Base-by-base conservation (phyloP, 2,329 filamentous ascomycete species). In the Chaetomiaceae sp. region DNA sequence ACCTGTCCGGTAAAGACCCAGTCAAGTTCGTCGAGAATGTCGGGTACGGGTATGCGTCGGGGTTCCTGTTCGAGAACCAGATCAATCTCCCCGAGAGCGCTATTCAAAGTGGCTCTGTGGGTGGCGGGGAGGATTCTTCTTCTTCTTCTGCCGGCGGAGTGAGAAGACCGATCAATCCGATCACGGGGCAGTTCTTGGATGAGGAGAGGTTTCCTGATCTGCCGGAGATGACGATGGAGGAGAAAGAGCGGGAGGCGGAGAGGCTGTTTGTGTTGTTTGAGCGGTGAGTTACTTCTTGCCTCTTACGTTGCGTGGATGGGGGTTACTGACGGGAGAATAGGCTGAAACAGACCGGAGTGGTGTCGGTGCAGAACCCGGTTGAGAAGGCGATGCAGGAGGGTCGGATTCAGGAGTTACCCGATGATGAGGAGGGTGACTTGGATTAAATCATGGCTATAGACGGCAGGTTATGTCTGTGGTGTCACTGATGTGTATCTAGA, bases 201-300 rank as follows among this genome's bases (percentile, higher is more conserved):
- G 77, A 75, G 33, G 87, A 92, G 68, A 78, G 75, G 49, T 70
- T 74, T 6, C 73, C 81, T 6, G 72, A 82, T 4, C 69, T 75
- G 10, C 82, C 83, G 1, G 82, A 87, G 44, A 96, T 97, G 92
- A 94, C 87, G 0, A 76, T 88, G 42, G 90, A 91, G 59, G 92
- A 97, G 72, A 96, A 92, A 69, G 89, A 96, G 68, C 78, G 88
- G 53, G 94, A 99, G 66, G 92, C 91, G 0, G 92, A 96, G 69
- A 81, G 84, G 52, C 70, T 96, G 1, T 96, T 95, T 71, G 90
- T 96, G 11, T 73, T 96, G 3, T 96, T 96, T 70, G 90, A 96
- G 70, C 80, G 88, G 86, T 87, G 72, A 58, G 72, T 27, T 3
- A 7, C 6, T 11, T 13, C 11, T 21, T 8, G 2, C 14, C 13